A percentile compares a stretch with the other conserved stretches of the same genome.
These are phyloP conservation scores for Apiotrichum sp. DNA, from an alignment of 1,284 basidiomycete genomes.

Conservation along the genomic window DNA sequence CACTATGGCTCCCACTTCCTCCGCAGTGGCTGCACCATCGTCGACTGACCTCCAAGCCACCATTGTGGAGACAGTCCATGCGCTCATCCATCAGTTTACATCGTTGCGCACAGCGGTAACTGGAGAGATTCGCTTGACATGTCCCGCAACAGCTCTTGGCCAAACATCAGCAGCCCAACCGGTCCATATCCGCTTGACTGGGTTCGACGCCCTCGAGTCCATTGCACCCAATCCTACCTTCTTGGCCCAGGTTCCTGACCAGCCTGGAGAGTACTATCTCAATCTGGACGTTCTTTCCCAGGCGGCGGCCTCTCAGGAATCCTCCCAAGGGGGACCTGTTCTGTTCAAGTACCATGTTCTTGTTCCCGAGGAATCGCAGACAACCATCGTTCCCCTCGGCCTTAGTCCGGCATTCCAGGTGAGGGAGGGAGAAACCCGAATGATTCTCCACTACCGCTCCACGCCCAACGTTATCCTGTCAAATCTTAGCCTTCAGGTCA, in stretches of 20 bases:
- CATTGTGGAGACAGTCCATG: conserved; percentile 52
- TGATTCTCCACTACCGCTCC: conserved; percentile 50
- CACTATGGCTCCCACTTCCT: no score
- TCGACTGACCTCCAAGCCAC: conserved; percentile 42
- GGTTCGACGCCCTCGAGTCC: conserved; percentile 51
- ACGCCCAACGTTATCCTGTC: conserved; percentile 17
- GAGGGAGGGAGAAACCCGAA: conserved; percentile 50
- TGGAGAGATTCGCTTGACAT: conserved; percentile 48
- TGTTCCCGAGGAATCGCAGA: conserved; percentile 39
- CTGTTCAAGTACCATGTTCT: conserved; percentile 54
- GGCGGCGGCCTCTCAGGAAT: conserved; percentile 9
- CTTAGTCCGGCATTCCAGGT: conserved; percentile 52
- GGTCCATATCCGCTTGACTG: conserved; percentile 48
- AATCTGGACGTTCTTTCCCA: conserved; percentile 44
- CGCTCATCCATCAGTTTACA: conserved; percentile 38
- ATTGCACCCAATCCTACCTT: conserved; percentile 52
- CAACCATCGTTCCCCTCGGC: conserved; percentile 44
- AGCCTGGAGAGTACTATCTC: conserved; percentile 50
- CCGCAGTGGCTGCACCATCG: no score
- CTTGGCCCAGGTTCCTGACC: conserved; percentile 44
- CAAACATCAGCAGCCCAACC: not conserved
- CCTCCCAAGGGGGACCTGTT: conserved; percentile 21
- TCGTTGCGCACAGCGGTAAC: conserved; percentile 8
- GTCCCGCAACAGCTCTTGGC: not conserved
- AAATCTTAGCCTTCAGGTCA: conserved; percentile 44